Evolutionary conservation across 2,329 filamentous ascomycete genomes (phyloP), one percentile per base, ranked within the genome.

Genomic region (Penicillium aurantiogriseum): DNA sequence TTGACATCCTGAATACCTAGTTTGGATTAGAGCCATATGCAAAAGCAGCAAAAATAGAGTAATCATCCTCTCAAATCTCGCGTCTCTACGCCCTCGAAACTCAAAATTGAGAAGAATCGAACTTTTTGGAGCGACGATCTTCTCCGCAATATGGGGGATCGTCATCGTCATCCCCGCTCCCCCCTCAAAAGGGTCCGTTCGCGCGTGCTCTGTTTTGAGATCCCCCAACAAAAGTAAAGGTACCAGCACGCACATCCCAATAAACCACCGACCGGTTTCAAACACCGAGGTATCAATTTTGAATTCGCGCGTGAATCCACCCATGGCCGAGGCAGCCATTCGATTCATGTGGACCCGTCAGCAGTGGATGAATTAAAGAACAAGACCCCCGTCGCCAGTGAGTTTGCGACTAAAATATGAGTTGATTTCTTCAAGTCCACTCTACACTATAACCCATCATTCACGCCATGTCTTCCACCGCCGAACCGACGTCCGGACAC

Each of bases 401-500:
- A 10, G 5, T 5, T 17, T 15, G 7, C 5, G 4, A 19, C 17
- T 17, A n/a, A 43, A 36, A 51, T 23, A 5, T 9, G 4, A 21
- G 5, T 38, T 29, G 6, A 19, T 27, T 21, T 36, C 36, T 25
- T n/a, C n/a, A n/a, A 21, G 13, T 29, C 9, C 4, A 56, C 7
- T 33, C 9, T 19, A 2, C 2, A 54, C 5, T n/a, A 9, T n/a
- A 35, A 35, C 13, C 6, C 10, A 21, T 15, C 3, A n/a, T 45
- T 21, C 17, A 43, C 43, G 21, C 27, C 42, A 62, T 64, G 63
- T 44, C 57, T 44, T 38, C 61, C 45, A 44, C 49, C 43, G n/a
- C 42, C 4, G 39, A 86, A 90, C 40, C 44, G 0, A 36, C 35
- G 7, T 50, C 62, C 11, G 62, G 62, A n/a, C 56, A 64, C 61